These are phyloP conservation scores for Wickerhamiella shivajii DNA, from an alignment of 805 yeast species.

Conservation along the genomic window DNA sequence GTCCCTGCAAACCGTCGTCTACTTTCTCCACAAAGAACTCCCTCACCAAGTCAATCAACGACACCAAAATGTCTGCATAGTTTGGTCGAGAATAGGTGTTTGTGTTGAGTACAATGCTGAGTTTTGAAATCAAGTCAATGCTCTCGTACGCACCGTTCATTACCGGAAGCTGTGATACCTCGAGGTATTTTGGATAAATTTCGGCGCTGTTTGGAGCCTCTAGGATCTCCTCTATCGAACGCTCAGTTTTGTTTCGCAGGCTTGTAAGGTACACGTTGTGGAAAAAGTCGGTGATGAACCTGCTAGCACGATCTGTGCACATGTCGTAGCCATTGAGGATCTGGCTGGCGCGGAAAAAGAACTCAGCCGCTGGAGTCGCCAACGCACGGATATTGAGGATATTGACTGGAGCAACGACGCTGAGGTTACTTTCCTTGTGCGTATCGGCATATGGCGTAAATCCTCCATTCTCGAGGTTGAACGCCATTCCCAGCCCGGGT, in stretches of 20 bases:
- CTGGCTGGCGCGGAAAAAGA: constrained; percentile 34
- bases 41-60: constrained; percentile 15
- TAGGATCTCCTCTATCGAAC: constrained; percentile 36
- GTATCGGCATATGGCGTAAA: constrained; percentile 18
- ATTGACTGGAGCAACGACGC: constrained; percentile 31
- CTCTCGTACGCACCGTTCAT: constrained; percentile 33
- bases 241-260: constrained; percentile 40
- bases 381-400: constrained; percentile 69
- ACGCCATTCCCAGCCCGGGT: constrained; percentile 42
- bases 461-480: constrained; percentile 20
- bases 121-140: constrained; percentile 32
- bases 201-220: constrained; percentile 28
- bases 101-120: constrained; percentile 43
- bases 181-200: constrained; percentile 21
- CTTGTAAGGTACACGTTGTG: constrained; percentile 46
- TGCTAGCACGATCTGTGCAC: constrained; percentile 23
- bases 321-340: constrained; percentile 10
- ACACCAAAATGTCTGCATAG: constrained; percentile 30
- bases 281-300: constrained; percentile 54
- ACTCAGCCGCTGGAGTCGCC: constrained; percentile 59
- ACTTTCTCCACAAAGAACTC: constrained; percentile 11
- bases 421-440: constrained; percentile 13
- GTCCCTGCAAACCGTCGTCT: constrained; percentile 9
- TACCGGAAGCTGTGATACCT: constrained; percentile 22
- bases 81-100: constrained; percentile 43